These are phyloP conservation scores for Cladobotryum mycophilum DNA, from an alignment of 2,329 filamentous ascomycete genomes.

Conservation along the genomic window DNA sequence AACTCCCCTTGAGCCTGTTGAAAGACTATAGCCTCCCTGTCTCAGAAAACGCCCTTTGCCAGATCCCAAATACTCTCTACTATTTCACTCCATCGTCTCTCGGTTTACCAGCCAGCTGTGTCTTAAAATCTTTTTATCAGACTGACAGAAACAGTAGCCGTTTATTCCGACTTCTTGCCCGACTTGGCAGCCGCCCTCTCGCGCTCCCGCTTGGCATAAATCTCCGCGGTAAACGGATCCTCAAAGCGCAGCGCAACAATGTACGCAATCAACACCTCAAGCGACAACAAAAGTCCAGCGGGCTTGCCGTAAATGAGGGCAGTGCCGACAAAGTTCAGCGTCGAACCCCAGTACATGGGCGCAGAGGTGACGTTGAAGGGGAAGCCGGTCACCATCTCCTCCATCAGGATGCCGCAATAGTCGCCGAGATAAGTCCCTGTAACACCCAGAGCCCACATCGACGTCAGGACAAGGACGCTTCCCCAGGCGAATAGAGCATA, in stretches of 20 bases:
- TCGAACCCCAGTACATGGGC: constrained; percentile 96
- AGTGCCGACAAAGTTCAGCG: constrained; percentile 84
- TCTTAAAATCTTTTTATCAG: background rate
- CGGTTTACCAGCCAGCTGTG: too few relatives aligned
- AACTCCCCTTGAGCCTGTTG: constrained; percentile 14
- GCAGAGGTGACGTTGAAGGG: constrained; percentile 88
- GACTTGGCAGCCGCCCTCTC: constrained; percentile 42
- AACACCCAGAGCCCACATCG: constrained; percentile 86
- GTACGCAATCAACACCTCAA: constrained; percentile 71
- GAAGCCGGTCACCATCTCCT: constrained; percentile 87
- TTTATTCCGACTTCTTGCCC: constrained; percentile 48
- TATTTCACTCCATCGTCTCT: too few relatives aligned
- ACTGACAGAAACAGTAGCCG: background rate
- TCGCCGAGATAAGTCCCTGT: constrained; percentile 96
- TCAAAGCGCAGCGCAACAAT: constrained; percentile 76
- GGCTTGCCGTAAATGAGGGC: constrained; percentile 82
- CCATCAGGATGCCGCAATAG: constrained; percentile 98
- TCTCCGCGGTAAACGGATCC: constrained; percentile 89
- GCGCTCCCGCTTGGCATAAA: constrained; percentile 79
- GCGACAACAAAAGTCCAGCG: constrained; percentile 72
- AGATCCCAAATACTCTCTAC: too few relatives aligned
- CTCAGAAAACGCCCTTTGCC: too few relatives aligned
- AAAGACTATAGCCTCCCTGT: constrained; percentile 8
- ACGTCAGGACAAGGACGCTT: constrained; percentile 79
- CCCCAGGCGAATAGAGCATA: constrained; percentile 66